Percentiles rank a stretch among this genome's conserved stretches.
Conservation (phyloP, 495 filamentous ascomycete species). For the Daldinia caldariorum region DNA sequence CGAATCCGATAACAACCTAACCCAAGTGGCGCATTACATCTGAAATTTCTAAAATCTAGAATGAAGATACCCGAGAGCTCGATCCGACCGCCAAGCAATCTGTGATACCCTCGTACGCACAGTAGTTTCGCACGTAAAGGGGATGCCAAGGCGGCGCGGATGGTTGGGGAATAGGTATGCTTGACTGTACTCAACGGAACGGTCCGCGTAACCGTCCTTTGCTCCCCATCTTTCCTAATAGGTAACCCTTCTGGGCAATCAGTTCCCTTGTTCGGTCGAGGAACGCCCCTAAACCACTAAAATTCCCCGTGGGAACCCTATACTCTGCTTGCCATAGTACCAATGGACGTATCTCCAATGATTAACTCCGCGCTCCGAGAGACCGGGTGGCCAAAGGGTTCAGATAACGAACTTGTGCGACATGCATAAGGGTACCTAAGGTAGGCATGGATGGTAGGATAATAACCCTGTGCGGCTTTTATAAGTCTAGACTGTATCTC, state of each 20-base stretch:
- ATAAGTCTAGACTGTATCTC: conserved; percentile 31
- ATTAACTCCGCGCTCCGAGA: conserved; percentile 42
- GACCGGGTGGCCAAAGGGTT: conserved; percentile 11
- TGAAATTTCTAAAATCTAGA: conserved; percentile 22
- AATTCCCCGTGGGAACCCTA: conserved; percentile 32
- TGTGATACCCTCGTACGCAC: conserved; percentile 33
- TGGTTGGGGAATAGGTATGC: conserved; percentile 9
- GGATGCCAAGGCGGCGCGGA: conserved; percentile 27
- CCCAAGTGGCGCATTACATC: conserved; percentile 5
- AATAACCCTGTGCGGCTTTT: conserved; percentile 36
- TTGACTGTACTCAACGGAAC: conserved; percentile 27
- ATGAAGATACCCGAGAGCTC: conserved; percentile 21
- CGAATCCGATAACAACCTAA: conserved; percentile 8
- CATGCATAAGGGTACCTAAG: conserved; percentile 7
- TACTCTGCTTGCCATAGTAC: conserved; percentile 2
- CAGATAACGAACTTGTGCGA: conserved; percentile 37
- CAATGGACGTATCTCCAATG: conserved; percentile 17
- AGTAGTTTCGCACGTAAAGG: conserved; percentile 29
- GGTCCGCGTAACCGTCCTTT: conserved; percentile 25
- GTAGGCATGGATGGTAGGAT: conserved; percentile 21
- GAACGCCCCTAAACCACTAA: conserved; percentile 3
- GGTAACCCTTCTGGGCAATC: neutral
- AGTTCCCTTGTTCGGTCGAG: conserved; percentile 12
- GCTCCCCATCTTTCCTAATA: neutral
- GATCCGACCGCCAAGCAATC: conserved; percentile 39